Evolutionary conservation across 352 stramenopile species (phyloP), one percentile per base, ranked within the genome.

Genomic region (Globisporangium parvum): DNA sequence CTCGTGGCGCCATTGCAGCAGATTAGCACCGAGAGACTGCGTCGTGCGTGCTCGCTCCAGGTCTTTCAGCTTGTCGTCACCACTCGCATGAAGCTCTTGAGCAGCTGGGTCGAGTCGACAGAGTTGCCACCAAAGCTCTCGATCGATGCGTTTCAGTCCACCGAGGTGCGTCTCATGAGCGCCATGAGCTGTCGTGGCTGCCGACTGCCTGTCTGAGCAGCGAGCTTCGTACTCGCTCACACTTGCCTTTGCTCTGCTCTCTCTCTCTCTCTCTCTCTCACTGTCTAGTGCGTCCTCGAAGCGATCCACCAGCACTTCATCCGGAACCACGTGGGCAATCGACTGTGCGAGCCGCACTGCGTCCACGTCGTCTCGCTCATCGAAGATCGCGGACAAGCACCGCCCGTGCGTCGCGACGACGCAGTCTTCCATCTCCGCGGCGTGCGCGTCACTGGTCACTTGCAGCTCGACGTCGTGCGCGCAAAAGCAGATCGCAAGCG

Each of bases 251-350:
- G 4, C 11, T 42, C 24, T 40, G n/a, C 17, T 26, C 17, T 24
- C 35, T 28, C 14, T 47, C 31, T 23, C 33, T 24, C 24, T 40
- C 17, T 26, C 17, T 24, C 35, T 28, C 14, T 47, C 31, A n/a
- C 33, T 24, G 11, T 54, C 17, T n/a, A 87, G 72, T 70, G 56
- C 51, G 59, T 80, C 1, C 54, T 84, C 1, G 74, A 84, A 24
- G 58, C 71, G 6, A 71, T 82, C 49, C 77, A 87, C 28, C 77
- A 84, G 33, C 66, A 87, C 53, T 82, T 85, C 28, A 46, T 79
- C 21, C 77, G 74, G 9, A 84, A 78, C 11, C 47, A 75, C 28
- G 65, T 75, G 9, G 70, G 68, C 1, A 70, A 42, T 33, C 56
- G 53, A 14, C 41, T 74, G n/a, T 85, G 74, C n/a, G 51, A 39